phyloP scores from a whole-genome alignment of 2,329 filamentous ascomycete species.

The Fusarium sp. region DNA sequence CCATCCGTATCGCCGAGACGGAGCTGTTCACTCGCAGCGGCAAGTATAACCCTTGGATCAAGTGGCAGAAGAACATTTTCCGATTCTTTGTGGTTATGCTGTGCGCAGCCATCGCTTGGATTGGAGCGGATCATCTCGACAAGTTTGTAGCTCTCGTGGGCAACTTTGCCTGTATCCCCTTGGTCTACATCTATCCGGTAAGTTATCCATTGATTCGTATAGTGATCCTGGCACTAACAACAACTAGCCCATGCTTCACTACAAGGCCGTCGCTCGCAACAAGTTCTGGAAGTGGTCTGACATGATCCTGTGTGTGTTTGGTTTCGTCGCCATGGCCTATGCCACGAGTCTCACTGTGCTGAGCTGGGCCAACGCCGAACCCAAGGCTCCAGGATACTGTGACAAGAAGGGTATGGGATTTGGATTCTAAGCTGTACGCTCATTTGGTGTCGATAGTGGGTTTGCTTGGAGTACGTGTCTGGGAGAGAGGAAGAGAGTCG shows the following conservation, averaged over 20 bases:
- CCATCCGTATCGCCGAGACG: conserved; percentile 96
- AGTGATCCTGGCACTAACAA: conserved; percentile 46
- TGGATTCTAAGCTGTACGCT: conserved; percentile 21
- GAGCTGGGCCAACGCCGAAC: conserved; percentile 80
- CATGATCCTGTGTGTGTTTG: conserved; percentile 82
- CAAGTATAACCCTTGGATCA: conserved; percentile 98
- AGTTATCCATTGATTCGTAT: conserved; percentile 54
- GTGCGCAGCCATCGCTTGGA: conserved; percentile 90
- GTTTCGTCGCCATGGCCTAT: conserved; percentile 89
- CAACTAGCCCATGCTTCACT: conserved; percentile 87
- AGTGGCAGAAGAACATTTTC: conserved; percentile 99
- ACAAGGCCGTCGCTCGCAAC: conserved; percentile 80
- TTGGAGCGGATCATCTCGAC: conserved; percentile 91
- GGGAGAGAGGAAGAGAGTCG: conserved; percentile 17
- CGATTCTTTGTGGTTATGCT: conserved; percentile 91
- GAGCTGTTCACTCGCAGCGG: conserved; percentile 93
- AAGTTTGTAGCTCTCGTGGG: conserved; percentile 98
- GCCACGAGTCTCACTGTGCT: conserved; percentile 88
- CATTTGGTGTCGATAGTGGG: not conserved
- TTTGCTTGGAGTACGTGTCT: not conserved
- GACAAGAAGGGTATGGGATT: conserved; percentile 53
- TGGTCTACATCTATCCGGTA: conserved; percentile 98
- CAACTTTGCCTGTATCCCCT: conserved; percentile 96
- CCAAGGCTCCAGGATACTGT: conserved; percentile 65
- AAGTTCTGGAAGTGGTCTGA: conserved; percentile 77